Base-by-base conservation (phyloP, 2,329 filamentous ascomycete species). In the Alternaria viburni region DNA sequence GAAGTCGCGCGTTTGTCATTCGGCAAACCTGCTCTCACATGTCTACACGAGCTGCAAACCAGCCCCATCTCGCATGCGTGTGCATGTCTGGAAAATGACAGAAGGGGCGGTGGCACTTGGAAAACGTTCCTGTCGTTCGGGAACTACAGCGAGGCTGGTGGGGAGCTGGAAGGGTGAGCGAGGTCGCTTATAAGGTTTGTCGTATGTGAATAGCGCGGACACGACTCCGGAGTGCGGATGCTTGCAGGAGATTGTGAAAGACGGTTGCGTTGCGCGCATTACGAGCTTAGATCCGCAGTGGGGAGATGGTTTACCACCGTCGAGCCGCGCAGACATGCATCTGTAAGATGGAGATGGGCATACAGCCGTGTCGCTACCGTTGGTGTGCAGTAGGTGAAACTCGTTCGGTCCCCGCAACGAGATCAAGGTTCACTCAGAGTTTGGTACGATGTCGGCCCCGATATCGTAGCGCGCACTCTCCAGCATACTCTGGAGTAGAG, bases 381-480 rank as follows among this genome's bases (percentile, higher is more conserved):
- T 49, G 47, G 21, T 41, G 36, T 41, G 36, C 36, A 41, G 36
- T 41, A 41, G 51, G 43, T 57, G 55, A 46, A 52, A 41, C 49
- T 25, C 12, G 19, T 36, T 52, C 28, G 13, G 36, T 36, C 19
- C 23, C 36, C 26, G 47, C 36, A 11, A 21, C 36, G 12, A 60
- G 58, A 41, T 49, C 21, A 64, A 19, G 51, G 57, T 57, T 57
- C 54, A 32, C n/a, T 28, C 8, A 52, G 26, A 56, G 54, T 61
- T 61, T 58, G 62, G 57, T 57, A 57, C 56, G 57, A 63, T 54
- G n/a, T 59, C 36, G 23, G 44, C 8, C 32, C 57, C 51, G 59
- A 46, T 43, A 23, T 32, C 28, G 46, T 65, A 65, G 62, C 51
- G 62, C 13, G 41, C 21, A 65, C 55, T 44, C 44, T 62, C 52